Base-by-base conservation (phyloP, 2,329 filamentous ascomycete genomes). In the Arthrinium phaeospermum region DNA sequence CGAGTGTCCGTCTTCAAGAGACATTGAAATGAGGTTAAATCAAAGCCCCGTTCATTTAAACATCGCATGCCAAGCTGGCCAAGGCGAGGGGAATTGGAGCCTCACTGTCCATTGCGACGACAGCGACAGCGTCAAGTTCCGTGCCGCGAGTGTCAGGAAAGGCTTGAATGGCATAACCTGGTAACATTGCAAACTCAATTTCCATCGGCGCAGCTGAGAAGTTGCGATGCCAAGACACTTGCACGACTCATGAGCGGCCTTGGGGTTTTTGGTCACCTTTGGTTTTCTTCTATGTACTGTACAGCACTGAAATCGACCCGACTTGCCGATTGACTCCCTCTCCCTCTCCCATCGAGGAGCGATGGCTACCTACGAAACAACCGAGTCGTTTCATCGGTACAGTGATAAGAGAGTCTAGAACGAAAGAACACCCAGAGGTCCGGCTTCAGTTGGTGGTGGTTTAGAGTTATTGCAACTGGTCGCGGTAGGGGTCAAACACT, bases 71-170 rank as follows among this genome's bases (percentile, higher is more conserved):
- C 57, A 64, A 64, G 57, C 41, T 13, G 30, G 57, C 57, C 34
- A 64, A 64, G 57, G n/a, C 19, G 57, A 41, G 57, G 57, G 19
- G 57, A 61, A n/a, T 22, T 41, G 53, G 53, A 37, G 51, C 51
- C 51, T 37, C 53, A 37, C 0, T 22, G 30, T n/a, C 16, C 53
- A 37, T 12, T 22, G 3, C 53, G 30, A n/a, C 53, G 6, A 37
- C 57, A n/a, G 30, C 57, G 34, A 64, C 57, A 64, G 53, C 53
- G 53, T 64, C 34, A n/a, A 64, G 57, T 64, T 41, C 57, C 57
- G 34, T 64, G n/a, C 19, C 57, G 57, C 13, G 19, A 34, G n/a
- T 41, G 34, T 34, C 57, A 64, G 4, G 1, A 41, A 64, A 61
- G 8, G 34, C 57, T 41, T 64, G 57, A 10, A 64, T 41, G 19